Evolutionary conservation across 2,329 filamentous ascomycete species (phyloP), one percentile per base, ranked within the genome.

Genomic region (Aspergillus calidoustus): DNA sequence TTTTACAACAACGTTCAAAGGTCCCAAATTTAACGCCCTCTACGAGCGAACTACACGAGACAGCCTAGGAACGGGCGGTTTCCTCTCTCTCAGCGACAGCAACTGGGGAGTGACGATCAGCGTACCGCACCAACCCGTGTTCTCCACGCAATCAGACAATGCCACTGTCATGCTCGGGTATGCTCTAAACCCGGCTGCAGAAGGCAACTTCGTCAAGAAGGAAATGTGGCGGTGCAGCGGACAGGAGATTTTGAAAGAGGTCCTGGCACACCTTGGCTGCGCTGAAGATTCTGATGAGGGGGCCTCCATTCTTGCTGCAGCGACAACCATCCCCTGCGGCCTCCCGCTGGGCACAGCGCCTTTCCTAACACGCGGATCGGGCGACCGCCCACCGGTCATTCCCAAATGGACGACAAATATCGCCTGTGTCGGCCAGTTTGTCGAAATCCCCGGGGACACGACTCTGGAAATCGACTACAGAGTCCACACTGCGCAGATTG

Each of bases 361-460:
- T 53, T 75, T 79, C 59, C 66, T 78, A 61, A 71, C 74, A 3
- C 71, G 77, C 7, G 64, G 68, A 17, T 55, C 64, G 2, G 70
- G 71, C 8, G 76, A 79, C 65, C 69, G 78, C 4, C 78, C 78
- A 7, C 58, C 68, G 17, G 74, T 79, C 2, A 72, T 80, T 51
- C 78, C 76, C 0, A 59, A 69, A 31, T 71, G 71, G 17, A 71
- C 71, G 13, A 72, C 66, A 22, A 80, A 79, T 62, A 71, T 79
- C 54, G 78, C 73, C 2, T 69, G 77, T 28, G 61, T 79, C 19
- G 77, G 78, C n/a, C 77, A 80, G 66, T 81, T 75, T 64, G 77
- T 76, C 17, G 77, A 80, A 66, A 74, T 77, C 15, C 68, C 68
- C 9, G 68, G 69, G n/a, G 76, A 79, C 66, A 75, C 71, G 34